Evolutionary conservation across 345 rosid genomes (phyloP), one percentile per base, ranked within the genome.

Genomic region (Aegle marmelos): DNA sequence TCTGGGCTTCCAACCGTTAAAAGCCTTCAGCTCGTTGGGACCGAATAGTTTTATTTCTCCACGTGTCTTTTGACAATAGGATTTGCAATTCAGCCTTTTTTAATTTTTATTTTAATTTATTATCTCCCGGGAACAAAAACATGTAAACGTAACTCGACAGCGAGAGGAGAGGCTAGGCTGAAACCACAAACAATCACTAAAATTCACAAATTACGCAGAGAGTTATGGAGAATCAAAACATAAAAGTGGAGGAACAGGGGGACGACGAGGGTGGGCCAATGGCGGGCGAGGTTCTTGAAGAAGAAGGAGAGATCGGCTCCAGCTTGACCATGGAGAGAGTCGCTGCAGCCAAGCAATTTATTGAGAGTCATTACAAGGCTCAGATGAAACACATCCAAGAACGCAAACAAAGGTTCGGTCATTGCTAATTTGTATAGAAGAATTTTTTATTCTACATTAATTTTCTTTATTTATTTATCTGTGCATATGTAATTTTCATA

Each of bases 341-440:
- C 36, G 99, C 94, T 48, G 99, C 96, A 9, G 97, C 98, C 9
- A 93, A 95, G 78, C 94, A 91, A 82, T 95, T 85, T 75, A 95
- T 93, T n/a, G 99, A 95, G 88, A 89, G 83, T 37, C 98, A 92
- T 75, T 95, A 95, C 87, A 92, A 90, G 82, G 86, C 83, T 41
- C 99, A 94, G 34, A 93, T 83, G 97, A 95, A 88, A 83, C 94
- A 88, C 58, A 89, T 91, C 72, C 94, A 86, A 76, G 92, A 95
- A 57, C 91, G 99, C 70, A 90, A 80, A 80, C 87, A 93, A 82
- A 87, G 99, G 98, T 91, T 53, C 67, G 14, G 16, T 2, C 56
- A 4, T 41, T 69, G 0, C 53, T 60, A 53, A 74, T 45, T 45
- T 45, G 14, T 45, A 2, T 41, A 3, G 11, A 41, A 41, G 13